These are phyloP conservation scores for Bruguiera gymnorhiza DNA, from an alignment of 345 rosid genomes.

Conservation along the genomic window DNA sequence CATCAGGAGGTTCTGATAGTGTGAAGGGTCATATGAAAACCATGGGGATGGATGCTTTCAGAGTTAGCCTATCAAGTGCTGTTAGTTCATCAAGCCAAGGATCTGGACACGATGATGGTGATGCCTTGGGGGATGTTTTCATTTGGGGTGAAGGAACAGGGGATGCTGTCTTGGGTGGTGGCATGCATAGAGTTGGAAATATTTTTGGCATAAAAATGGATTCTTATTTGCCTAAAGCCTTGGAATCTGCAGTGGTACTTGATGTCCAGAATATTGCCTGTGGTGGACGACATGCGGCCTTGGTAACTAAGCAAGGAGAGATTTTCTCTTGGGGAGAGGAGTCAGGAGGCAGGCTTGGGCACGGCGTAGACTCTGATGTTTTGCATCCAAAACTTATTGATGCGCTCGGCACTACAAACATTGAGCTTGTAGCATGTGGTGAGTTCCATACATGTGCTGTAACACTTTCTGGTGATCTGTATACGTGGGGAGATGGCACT, in stretches of 20 bases:
- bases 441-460: constrained; percentile 81
- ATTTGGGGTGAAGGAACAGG: constrained; percentile 76
- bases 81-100: constrained; percentile 84
- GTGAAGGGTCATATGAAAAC: constrained; percentile 80
- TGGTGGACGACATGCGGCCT: constrained; percentile 68
- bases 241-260: constrained; percentile 73
- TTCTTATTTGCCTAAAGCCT: constrained; percentile 61
- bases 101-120: constrained; percentile 82
- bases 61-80: constrained; percentile 97
- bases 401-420: constrained; percentile 53
- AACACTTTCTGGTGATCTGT: constrained; percentile 77
- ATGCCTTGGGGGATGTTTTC: constrained; percentile 74
- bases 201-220: constrained; percentile 47
- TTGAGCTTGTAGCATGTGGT: constrained; percentile 75
- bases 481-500: constrained; percentile 78
- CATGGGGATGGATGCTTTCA: constrained; percentile 71
- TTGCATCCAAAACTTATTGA: constrained; percentile 70
- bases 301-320: constrained; percentile 78
- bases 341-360: constrained; percentile 82
- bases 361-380: constrained; percentile 73
- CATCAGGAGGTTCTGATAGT: constrained; percentile 95
- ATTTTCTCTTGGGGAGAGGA: constrained; percentile 82
- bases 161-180: constrained; percentile 72
- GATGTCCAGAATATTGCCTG: constrained; percentile 78
- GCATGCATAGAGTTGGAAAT: constrained; percentile 50